A percentile compares a stretch with the other conserved stretches of the same genome.
Conservation (phyloP, 2,329 filamentous ascomycete species). For the Exophiala sp. region DNA sequence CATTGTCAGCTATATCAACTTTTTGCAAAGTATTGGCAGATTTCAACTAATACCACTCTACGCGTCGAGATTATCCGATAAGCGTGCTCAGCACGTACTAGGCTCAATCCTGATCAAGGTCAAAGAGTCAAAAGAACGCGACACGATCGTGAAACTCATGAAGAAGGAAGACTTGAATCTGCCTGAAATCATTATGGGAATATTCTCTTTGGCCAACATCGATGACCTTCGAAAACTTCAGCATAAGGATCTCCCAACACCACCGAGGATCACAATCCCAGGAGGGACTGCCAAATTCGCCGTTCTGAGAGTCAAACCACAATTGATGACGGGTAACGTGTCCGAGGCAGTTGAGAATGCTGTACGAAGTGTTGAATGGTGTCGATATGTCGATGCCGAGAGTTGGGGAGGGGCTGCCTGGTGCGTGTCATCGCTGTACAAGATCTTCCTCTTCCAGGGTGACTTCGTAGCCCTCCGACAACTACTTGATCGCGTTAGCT, state of each 20-base stretch:
- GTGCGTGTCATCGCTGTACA: slow-evolving; percentile 70
- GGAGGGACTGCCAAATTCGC: slow-evolving; percentile 23
- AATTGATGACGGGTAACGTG: slow-evolving; percentile 65
- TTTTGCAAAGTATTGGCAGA: slow-evolving; percentile 68
- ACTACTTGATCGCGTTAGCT: slow-evolving; percentile 50
- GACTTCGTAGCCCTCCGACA: slow-evolving; percentile 54
- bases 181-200: slow-evolving; percentile 63
- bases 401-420: slow-evolving; percentile 69
- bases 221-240: slow-evolving; percentile 34
- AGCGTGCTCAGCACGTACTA: slow-evolving; percentile 64
- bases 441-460: slow-evolving; percentile 71
- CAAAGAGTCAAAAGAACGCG: slow-evolving; percentile 61
- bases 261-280: slow-evolving; percentile 22
- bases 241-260: not conserved
- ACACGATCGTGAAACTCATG: slow-evolving; percentile 70
- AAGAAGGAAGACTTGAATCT: slow-evolving; percentile 69
- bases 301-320: slow-evolving; percentile 55
- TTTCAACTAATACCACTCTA: slow-evolving; percentile 83
- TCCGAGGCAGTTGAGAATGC: slow-evolving; percentile 65
- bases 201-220: slow-evolving; percentile 52
- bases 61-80: slow-evolving; percentile 67
- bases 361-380: slow-evolving; percentile 81
- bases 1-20: slow-evolving; percentile 76
- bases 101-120: slow-evolving; percentile 75
- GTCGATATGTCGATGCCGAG: slow-evolving; percentile 64